Evolutionary conservation across 2,329 filamentous ascomycete genomes (phyloP).

Genomic region (Ceratocystis harringtonii): DNA sequence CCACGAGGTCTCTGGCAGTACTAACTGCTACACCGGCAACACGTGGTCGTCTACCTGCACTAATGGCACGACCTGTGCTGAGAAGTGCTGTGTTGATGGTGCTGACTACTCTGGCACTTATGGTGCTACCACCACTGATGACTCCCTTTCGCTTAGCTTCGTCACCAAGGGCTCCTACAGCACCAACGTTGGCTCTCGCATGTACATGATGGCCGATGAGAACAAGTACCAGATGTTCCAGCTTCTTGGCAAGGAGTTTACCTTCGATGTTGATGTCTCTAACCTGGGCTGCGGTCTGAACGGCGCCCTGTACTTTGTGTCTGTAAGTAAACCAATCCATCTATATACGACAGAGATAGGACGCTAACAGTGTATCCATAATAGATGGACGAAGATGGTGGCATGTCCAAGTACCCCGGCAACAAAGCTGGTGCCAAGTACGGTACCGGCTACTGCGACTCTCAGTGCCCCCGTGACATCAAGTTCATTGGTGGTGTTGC

Average conservation of each 20-base stretch:
- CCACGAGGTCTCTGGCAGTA: conserved; percentile 27
- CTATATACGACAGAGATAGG: neutral
- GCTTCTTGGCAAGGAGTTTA: conserved; percentile 46
- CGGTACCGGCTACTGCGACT: conserved; percentile 40
- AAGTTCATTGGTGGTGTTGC: conserved; percentile 35
- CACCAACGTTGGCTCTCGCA: conserved; percentile 31
- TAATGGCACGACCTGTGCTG: conserved; percentile 28
- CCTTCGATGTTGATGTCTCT: conserved; percentile 51
- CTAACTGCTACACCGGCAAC: conserved; percentile 37
- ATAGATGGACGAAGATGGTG: conserved; percentile 38
- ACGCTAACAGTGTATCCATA: neutral
- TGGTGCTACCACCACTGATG: conserved; percentile 33
- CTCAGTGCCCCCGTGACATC: conserved; percentile 32
- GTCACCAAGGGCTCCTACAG: conserved; percentile 33
- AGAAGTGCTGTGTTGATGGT: conserved; percentile 34
- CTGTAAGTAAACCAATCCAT: conserved; percentile 18
- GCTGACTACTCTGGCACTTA: conserved; percentile 31
- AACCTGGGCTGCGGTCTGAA: conserved; percentile 50
- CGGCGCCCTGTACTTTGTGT: conserved; percentile 45
- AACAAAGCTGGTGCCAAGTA: conserved; percentile 36
- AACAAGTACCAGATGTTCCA: conserved; percentile 45
- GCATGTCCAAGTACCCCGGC: conserved; percentile 30
- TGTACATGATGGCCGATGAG: conserved; percentile 43
- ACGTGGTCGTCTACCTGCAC: conserved; percentile 27
- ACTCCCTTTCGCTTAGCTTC: conserved; percentile 35